Base-by-base conservation (phyloP, 148 eudicot species). In the Selenicereus undatus region DNA sequence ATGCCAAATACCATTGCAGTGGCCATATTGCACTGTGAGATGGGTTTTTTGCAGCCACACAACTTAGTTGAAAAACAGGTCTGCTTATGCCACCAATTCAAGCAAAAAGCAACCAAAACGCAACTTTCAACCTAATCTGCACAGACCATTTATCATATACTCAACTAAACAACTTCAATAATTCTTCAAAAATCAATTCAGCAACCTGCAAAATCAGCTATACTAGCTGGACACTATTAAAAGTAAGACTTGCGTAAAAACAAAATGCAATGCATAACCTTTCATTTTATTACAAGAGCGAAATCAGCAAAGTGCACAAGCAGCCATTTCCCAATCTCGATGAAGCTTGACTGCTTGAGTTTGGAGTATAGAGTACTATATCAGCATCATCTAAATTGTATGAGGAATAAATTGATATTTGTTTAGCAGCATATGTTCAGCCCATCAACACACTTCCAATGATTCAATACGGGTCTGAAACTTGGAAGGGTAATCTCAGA, bases 1-100 rank as follows among this genome's bases (percentile, higher is more conserved):
- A n/a, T 69, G n/a, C n/a, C 71, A 73, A 32, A 54, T 21, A 21
- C 65, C 65, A 60, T 60, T 60, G 42, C 81, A 79, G 50, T 17
- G 35, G 7, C n/a, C 50, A 70, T 12, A 27, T 24, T 50, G 30
- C 11, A 39, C 50, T 22, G 21, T 4, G 11, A n/a, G 22, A 52
- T 60, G 24, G 65, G 65, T 5, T 30, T 60, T 35, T 71, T n/a
- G 14, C 50, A 30, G 45, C 58, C 18, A 52, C 58, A 52, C 58
- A 32, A 5, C 18, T 26, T 18, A 5, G 7, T 60, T 18, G 65
- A 60, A 20, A 60, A 60, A 60, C n/a, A 60, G 65, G 65, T 21
- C 6, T 60, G 8, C 9, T 60, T 60, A 3, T 22, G 24, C 52
- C 9, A 11, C 1, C 26, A 72, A 18, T 39, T 39, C 2, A 39